phyloP scores from a whole-genome alignment of 176 grass and related monocot species.

The Avena insularis region DNA sequence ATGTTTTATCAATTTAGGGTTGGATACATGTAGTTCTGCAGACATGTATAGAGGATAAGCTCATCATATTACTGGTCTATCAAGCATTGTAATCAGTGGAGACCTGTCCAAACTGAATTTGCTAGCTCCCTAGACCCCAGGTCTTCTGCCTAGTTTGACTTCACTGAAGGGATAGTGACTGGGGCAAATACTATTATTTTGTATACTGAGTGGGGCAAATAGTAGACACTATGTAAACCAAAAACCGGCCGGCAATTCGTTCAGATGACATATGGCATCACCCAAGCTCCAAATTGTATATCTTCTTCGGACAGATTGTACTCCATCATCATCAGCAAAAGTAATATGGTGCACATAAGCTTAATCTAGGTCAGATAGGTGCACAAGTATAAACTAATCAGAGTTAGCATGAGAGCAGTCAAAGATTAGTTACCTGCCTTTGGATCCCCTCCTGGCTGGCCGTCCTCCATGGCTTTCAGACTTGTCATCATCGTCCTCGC shows the following conservation, averaged over 20 bases:
- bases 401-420: background rate
- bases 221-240: background rate
- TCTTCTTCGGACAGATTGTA: background rate
- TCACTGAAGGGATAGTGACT: slow-evolving; percentile 4
- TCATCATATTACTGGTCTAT: background rate
- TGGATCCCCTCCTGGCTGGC: background rate
- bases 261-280: background rate
- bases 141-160: background rate
- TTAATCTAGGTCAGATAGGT: background rate
- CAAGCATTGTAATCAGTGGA: background rate
- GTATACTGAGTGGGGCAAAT: background rate
- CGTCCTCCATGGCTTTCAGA: background rate
- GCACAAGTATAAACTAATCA: background rate
- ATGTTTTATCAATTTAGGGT: background rate
- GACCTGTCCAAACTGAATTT: background rate
- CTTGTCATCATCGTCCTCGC: background rate
- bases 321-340: background rate
- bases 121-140: background rate
- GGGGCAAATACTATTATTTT: background rate
- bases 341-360: background rate
- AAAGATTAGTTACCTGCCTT: background rate
- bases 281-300: background rate
- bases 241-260: background rate
- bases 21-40: background rate
- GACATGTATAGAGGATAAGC: background rate